phyloP scores from a whole-genome alignment of 1,284 basidiomycete genomes.

The Microbotryum saponariae region DNA sequence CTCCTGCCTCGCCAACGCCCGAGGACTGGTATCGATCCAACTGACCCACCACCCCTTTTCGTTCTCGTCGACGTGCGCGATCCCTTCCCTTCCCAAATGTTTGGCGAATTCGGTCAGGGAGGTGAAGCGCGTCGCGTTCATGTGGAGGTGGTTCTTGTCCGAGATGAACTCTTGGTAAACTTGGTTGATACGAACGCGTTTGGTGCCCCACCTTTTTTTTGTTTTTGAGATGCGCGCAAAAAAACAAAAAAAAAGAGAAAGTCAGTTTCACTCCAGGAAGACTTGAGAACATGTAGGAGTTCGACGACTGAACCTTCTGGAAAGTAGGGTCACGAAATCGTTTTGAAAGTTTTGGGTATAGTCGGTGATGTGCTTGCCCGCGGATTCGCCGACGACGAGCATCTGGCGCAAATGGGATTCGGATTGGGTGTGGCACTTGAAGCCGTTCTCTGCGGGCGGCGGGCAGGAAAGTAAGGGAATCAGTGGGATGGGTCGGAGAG shows the following conservation, averaged over 20 bases:
- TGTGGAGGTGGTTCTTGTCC: slow-evolving; percentile 90
- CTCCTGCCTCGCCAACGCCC: slow-evolving; percentile 74
- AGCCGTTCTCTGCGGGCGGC: slow-evolving; percentile 80
- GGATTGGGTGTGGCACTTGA: slow-evolving; percentile 74
- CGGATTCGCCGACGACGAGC: slow-evolving; percentile 81
- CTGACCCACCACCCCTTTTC: slow-evolving; percentile 95
- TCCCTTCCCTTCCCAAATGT: slow-evolving; percentile 76
- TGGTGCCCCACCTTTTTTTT: slow-evolving; percentile 64
- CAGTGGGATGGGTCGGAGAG: neutral
- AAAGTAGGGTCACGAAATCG: slow-evolving; percentile 82
- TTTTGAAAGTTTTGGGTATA: slow-evolving; percentile 85
- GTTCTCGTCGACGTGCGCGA: slow-evolving; percentile 90
- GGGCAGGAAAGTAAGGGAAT: neutral
- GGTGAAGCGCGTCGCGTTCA: slow-evolving; percentile 98
- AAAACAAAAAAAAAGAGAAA: too few species aligned
- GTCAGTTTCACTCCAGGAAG: too few species aligned
- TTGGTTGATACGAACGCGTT: slow-evolving; percentile 84
- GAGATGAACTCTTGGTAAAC: slow-evolving; percentile 98
- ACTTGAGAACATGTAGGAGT: too few species aligned
- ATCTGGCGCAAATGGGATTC: slow-evolving; percentile 91
- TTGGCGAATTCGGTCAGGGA: slow-evolving; percentile 91
- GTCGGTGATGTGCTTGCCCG: slow-evolving; percentile 80
- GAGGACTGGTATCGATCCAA: slow-evolving; percentile 94
- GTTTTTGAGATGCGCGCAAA: too few species aligned
- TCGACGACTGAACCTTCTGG: slow-evolving; percentile 56